A percentile compares a stretch with the other conserved stretches of the same genome.
These are phyloP conservation scores for Didymella pinodella DNA, from an alignment of 2,329 filamentous ascomycete species.

Conservation along the genomic window DNA sequence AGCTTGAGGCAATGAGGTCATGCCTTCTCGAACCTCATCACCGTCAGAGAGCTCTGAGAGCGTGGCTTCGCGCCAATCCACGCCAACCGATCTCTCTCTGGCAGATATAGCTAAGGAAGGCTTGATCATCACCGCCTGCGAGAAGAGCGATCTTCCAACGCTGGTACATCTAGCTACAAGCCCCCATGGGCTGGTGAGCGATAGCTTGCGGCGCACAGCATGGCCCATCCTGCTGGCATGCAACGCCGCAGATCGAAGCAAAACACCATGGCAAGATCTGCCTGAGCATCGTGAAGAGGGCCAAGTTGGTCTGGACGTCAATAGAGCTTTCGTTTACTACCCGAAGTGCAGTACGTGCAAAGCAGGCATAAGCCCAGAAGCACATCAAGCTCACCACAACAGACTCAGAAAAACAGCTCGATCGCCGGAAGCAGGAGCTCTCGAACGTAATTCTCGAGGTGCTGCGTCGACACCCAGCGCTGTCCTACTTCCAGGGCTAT, in stretches of 20 bases:
- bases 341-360: constrained; percentile 70
- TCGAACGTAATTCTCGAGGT: constrained; percentile 81
- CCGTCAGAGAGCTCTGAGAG: constrained; percentile 43
- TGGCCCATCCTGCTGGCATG: constrained; percentile 71
- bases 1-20: constrained; percentile 34
- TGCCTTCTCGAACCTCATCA: constrained; percentile 39
- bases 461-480: constrained; percentile 79
- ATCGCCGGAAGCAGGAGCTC: constrained; percentile 75
- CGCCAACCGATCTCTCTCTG: constrained; percentile 20
- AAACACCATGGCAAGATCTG: constrained; percentile 65
- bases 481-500: constrained; percentile 98
- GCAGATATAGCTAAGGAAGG: constrained; percentile 39
- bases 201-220: constrained; percentile 71
- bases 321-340: constrained; percentile 97
- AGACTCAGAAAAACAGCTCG: constrained; percentile 72
- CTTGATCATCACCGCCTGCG: constrained; percentile 54
- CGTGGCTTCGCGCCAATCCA: constrained; percentile 29
- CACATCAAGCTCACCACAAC: constrained; percentile 51
- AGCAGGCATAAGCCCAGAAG: background rate
- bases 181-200: constrained; percentile 56
- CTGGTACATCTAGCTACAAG: constrained; percentile 55
- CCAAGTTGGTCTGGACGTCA: constrained; percentile 90
- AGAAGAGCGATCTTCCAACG: constrained; percentile 49
- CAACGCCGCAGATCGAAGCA: constrained; percentile 26
- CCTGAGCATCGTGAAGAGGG: constrained; percentile 84